A percentile compares a stretch with the other conserved stretches of the same genome.
phyloP scores from a whole-genome alignment of 1,284 basidiomycete species.

The Puccinia coronata region DNA sequence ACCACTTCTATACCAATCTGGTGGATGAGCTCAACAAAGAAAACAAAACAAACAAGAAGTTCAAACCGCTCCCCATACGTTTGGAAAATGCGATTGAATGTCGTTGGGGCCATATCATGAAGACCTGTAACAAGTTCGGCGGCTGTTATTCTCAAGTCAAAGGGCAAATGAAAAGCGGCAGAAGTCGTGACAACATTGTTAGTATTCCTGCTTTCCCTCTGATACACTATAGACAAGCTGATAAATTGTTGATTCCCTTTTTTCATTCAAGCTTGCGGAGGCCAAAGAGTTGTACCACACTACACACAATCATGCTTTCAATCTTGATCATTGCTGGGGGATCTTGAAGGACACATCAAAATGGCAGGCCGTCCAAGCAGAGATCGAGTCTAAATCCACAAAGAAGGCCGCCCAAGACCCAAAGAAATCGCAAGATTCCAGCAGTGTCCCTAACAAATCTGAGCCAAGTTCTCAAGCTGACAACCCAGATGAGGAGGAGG shows the following conservation, averaged over 20 bases:
- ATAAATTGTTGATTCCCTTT: neutral
- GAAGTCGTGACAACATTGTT: too few species aligned
- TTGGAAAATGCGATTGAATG: too few species aligned
- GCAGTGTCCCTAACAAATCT: neutral
- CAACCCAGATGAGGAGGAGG: neutral
- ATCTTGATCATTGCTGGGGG: slow-evolving; percentile 8
- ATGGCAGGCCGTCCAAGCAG: neutral
- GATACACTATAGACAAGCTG: too few species aligned
- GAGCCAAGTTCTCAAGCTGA: neutral
- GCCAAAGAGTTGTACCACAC: neutral
- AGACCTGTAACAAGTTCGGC: too few species aligned
- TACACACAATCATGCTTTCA: neutral
- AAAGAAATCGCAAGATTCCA: neutral
- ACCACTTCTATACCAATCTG: too few species aligned
- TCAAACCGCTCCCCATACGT: too few species aligned
- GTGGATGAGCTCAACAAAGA: too few species aligned
- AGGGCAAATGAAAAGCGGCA: too few species aligned
- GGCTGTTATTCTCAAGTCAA: too few species aligned
- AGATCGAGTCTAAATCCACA: neutral
- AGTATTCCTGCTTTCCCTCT: too few species aligned
- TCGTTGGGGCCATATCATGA: too few species aligned
- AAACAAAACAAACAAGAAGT: too few species aligned
- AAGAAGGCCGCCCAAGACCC: neutral
- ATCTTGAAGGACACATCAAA: neutral
- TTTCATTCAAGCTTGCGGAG: neutral